Evolutionary conservation across 1,139 yeast genomes (phyloP), one percentile per base, ranked within the genome.

Genomic region (Keqinozyma sinolaborantium): DNA sequence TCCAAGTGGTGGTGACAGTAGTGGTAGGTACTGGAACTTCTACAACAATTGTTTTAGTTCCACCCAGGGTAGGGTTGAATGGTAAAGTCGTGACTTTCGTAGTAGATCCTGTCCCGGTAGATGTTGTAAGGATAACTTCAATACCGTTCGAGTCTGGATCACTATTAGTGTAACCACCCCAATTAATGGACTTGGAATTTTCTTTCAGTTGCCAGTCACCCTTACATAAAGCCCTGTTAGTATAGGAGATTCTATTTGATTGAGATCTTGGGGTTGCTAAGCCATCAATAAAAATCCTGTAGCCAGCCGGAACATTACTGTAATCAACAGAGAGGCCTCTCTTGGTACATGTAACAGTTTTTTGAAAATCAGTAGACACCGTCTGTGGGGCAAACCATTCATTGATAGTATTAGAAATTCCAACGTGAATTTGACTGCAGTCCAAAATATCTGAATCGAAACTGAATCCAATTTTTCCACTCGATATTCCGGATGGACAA

Each of bases 231-330:
- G 29, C 41, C 9, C 9, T 29, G 24, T 42, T 35, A 6, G 30
- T 25, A 24, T 41, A 40, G 5, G 4, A 9, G 6, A 30, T 28
- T 3, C 9, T 8, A 21, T 42, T 31, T n/a, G 14, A 20, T 26
- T 39, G 45, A 5, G 29, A 14, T 3, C 19, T 26, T 11, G 37
- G 27, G 3, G 31, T 9, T 14, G 35, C 33, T 10, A 50, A 35
- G 3, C 42, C 42, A 35, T 48, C 57, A 25, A 60, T 36, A 36
- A 46, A 60, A n/a, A 61, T 60, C 23, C 63, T 44, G 37, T 44
- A 57, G 3, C 64, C 66, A 3, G 60, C 54, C 2, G 66, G 64
- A 21, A 60, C 33, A 32, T 52, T 49, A 1, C 25, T 13, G 36
- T 50, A 60, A 6, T 31, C 30, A 3, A 54, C 38, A 1, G 30